phyloP scores from a whole-genome alignment of 345 rosid genomes.

The Noccaea bulbosa region DNA sequence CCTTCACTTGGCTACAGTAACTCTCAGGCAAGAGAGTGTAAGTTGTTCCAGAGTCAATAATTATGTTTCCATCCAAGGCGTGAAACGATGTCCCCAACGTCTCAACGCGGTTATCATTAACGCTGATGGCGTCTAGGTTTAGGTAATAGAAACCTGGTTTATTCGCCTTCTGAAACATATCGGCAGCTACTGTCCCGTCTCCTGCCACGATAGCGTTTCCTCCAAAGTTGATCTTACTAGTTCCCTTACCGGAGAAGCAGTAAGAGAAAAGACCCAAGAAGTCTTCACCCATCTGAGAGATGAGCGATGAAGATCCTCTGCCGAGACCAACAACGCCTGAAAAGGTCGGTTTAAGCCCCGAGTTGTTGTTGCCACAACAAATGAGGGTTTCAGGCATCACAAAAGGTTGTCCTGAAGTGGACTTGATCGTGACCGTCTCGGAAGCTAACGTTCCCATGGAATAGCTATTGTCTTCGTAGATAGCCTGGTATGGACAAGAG shows the following conservation, averaged over 20 bases:
- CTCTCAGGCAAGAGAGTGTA: neutral
- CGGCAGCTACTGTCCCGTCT: slow-evolving; percentile 2
- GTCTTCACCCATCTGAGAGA: slow-evolving; percentile 22
- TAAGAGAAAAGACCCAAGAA: slow-evolving; percentile 16
- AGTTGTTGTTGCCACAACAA: slow-evolving; percentile 30
- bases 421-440: slow-evolving; percentile 23
- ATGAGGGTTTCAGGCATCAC: slow-evolving; percentile 7
- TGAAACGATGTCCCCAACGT: slow-evolving; percentile 30
- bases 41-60: slow-evolving; percentile 31
- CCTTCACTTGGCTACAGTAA: slow-evolving; percentile 19
- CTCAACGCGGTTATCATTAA: slow-evolving; percentile 2
- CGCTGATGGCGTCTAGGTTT: slow-evolving; percentile 29
- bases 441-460: neutral
- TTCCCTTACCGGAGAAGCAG: slow-evolving; percentile 23
- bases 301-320: slow-evolving; percentile 4
- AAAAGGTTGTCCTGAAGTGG: slow-evolving; percentile 30
- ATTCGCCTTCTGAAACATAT: neutral
- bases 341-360: neutral
- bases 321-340: slow-evolving; percentile 27
- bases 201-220: slow-evolving; percentile 10
- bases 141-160: slow-evolving; percentile 9
- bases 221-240: slow-evolving; percentile 30
- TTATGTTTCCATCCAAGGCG: neutral
- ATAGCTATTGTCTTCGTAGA: neutral
- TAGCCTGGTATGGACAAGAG: slow-evolving; percentile 8